Evolutionary conservation across 2,329 filamentous ascomycete genomes (phyloP), one percentile per base, ranked within the genome.

Genomic region (Fusarium goolgardi): DNA sequence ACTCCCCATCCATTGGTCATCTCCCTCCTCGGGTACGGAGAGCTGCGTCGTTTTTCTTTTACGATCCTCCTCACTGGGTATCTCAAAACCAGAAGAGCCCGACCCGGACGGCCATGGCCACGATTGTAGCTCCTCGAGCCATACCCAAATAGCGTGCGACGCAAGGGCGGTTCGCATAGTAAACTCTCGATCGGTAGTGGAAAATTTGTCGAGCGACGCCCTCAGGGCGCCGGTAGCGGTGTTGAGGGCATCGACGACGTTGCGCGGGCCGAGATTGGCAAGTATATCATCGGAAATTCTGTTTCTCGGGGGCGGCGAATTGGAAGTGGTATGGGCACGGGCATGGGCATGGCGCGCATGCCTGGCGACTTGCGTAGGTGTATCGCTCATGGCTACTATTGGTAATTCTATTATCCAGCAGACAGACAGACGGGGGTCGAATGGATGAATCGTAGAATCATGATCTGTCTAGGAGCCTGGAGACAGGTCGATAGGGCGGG

Each of bases 101-200:
- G 78, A 78, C 6, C 78, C 73, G 3, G 79, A 73, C 3, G 87
- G 84, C 88, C 88, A 89, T 3, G 81, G 77, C 88, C 87, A 89
- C 44, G 79, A 75, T 44, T 81, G 80, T 39, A 96, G 82, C 80
- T 96, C 92, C n/a, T 87, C 82, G 27, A 91, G 83, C 92, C 92
- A 96, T 73, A 87, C 85, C 77, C 90, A 85, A 65, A 96, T 87
- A 66, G 86, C 88, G 71, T 90, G 87, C 15, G 91, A 91, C 18
- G 91, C 89, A 63, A 89, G 78, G 41, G 91, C 91, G 43, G 91
- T 89, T 65, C 88, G 86, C 72, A 90, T 83, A 41, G 90, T 91
- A 77, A 95, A 89, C 18, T 90, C 88, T 71, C 90, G 87, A 78
- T 95, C 91, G 25, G 86, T 80, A 5, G 84, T 79, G 2, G 90